Evolutionary conservation across 139 green algal species (phyloP), one percentile per base, ranked within the genome.

Genomic region (Gonium pectorale): DNA sequence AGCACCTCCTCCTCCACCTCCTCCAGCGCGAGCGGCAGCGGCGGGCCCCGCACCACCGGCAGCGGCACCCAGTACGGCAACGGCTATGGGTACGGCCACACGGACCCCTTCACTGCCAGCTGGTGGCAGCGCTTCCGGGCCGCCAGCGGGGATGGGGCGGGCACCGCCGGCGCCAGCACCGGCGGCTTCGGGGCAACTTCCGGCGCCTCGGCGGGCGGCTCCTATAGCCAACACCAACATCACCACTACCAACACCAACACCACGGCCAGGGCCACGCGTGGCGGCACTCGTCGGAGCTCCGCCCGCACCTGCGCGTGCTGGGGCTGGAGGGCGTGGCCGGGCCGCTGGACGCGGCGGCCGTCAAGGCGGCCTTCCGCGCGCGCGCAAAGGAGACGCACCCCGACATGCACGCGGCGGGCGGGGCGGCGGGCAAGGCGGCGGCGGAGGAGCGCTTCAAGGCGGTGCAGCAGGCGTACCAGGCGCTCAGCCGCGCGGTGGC

Each of bases 101-200:
- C 51, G 0, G 56, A 73, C n/a, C 31, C 63, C 38, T 83, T 83
- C 62, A 73, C 60, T 7, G n/a, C 60, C 5, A 31, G n/a, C 77
- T 83, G 77, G 77, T 83, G 77, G 77, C 77, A 83, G 33, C 60
- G 62, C 41, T 83, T 83, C 77, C 77, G 73, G 33, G 77, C 77
- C 26, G 6, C 7, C n/a, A n/a, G n/a, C n/a, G n/a, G n/a, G n/a
- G n/a, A n/a, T n/a, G n/a, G 60, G 8, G 38, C 46, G 3, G 56
- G 19, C 56, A 29, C 26, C 54, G 54, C 19, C 46, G 49, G 8
- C 51, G 69, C n/a, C 5, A 21, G 26, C 19, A 43, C 26, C 43
- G n/a, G 19, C 29, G 43, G n/a, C 3, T 17, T 26, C 40, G 60
- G n/a, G n/a, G 60, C 19, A n/a, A 19, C 59, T 38, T 27, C 29